Base-by-base conservation (phyloP, 805 yeast species). In the Cyberlindnera americana region DNA sequence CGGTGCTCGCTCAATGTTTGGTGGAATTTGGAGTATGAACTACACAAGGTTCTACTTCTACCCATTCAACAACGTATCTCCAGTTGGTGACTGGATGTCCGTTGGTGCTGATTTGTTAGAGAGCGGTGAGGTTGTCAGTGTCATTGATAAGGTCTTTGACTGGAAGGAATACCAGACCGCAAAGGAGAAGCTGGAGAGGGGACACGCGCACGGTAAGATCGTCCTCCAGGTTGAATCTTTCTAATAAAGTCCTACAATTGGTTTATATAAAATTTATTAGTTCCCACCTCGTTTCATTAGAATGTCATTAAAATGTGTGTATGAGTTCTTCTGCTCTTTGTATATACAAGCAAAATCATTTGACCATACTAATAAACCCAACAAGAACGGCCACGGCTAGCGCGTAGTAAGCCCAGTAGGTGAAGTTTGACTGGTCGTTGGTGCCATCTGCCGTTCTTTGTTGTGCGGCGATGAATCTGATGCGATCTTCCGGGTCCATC, bases 141-240 rank as follows among this genome's bases (percentile, higher is more conserved):
- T 69, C 22, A 64, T 86, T 28, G 93, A 84, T 53, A 65, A 75
- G 10, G 71, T 70, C 24, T 75, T 66, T 46, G 65, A 73, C 17
- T 77, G 85, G 70, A 72, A 68, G n/a, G 69, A 81, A 5, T 72
- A 64, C 41, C 49, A 66, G 29, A 63, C 68, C 13, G 95, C 93
- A 1, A 61, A 74, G 37, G 72, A 72, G 4, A 68, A 67, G 49
- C 61, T 84, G 41, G 61, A 60, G 14, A 56, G 67, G 8, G 76
- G 78, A 36, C 70, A 67, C 41, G 77, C 81, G 7, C 74, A 70
- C 40, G 96, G 95, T 26, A 87, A 86, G 58, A 65, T 87, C 35
- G 73, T 87, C n/a, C 41, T 70, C 32, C 54, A 69, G 29, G 65
- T 65, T n/a, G 74, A 69, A 39, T 56, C 56, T 22, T 70, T 70